phyloP scores from a whole-genome alignment of 2,329 filamentous ascomycete species.

The Cladorrhinum sp. region DNA sequence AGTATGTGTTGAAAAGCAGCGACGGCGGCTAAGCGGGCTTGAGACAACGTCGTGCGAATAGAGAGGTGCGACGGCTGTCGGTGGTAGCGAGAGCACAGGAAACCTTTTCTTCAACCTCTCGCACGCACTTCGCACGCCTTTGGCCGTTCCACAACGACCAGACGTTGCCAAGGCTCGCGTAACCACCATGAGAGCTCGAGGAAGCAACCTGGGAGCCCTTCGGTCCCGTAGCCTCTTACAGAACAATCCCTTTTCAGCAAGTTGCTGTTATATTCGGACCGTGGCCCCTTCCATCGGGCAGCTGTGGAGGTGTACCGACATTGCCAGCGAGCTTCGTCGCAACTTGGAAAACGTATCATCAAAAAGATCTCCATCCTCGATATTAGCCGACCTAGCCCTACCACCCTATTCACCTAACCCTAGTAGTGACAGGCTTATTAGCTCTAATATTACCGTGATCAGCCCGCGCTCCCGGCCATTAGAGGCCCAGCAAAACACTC shows the following conservation, averaged over 20 bases:
- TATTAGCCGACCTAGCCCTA: constrained; percentile 7
- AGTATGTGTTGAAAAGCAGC: not conserved
- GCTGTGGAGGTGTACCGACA: not conserved
- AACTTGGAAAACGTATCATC: not conserved
- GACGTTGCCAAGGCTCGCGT: constrained; percentile 8
- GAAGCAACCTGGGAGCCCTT: not conserved
- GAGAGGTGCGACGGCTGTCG: not conserved
- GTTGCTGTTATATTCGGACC: not conserved
- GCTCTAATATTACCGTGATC: constrained; percentile 6
- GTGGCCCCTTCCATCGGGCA: not conserved
- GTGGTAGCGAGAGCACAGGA: not conserved
- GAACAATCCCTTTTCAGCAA: not conserved
- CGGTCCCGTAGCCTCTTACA: constrained; percentile 8
- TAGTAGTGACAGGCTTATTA: constrained; percentile 9
- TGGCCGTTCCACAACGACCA: constrained; percentile 5
- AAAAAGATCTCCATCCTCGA: not conserved
- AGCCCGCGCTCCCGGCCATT: constrained; percentile 1
- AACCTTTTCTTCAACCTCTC: not conserved
- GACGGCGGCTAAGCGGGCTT: not conserved
- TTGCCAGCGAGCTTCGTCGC: not conserved
- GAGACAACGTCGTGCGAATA: constrained; percentile 4
- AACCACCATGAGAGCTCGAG: constrained; percentile 5
- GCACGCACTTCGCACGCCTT: not conserved
- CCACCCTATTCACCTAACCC: constrained; percentile 3
- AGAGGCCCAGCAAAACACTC: not conserved